Conservation (phyloP, 2,329 filamentous ascomycete genomes). For the Neonectria hederae region DNA sequence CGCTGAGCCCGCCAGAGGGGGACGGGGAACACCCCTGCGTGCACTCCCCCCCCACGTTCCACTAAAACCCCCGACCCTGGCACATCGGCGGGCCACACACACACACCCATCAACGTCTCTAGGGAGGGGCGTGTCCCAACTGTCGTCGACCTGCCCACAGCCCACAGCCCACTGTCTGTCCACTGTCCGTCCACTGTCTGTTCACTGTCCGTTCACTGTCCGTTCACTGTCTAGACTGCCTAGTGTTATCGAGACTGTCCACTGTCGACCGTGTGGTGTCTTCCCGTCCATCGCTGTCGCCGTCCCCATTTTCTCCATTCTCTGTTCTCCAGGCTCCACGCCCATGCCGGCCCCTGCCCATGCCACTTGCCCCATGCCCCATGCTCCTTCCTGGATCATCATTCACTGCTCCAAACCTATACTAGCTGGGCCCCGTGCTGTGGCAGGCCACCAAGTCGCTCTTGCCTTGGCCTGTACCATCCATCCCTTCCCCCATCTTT, state of each 20-base stretch:
- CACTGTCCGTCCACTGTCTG: background rate
- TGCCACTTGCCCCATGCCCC: conserved; percentile 6
- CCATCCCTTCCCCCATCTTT: conserved; percentile 36
- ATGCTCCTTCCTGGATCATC: background rate
- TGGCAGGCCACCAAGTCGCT: conserved; percentile 21
- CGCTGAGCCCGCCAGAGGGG: background rate
- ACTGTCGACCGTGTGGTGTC: background rate
- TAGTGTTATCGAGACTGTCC: background rate
- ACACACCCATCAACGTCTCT: background rate
- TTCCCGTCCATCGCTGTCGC: conserved; percentile 13
- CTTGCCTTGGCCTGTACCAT: conserved; percentile 34
- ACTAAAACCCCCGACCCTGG: conserved; percentile 23
- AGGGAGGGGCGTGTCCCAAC: background rate
- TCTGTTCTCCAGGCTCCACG: conserved; percentile 13
- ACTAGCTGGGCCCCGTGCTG: conserved; percentile 22
- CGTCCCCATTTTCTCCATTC: conserved; percentile 9
- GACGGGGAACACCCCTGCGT: conserved; percentile 14
- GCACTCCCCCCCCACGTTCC: conserved; percentile 24
- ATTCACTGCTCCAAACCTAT: conserved; percentile 22
- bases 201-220: too few species aligned
- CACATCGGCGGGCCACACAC: conserved; percentile 12
- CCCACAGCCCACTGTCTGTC: background rate
- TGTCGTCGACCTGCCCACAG: too few species aligned
- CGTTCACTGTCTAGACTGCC: background rate
- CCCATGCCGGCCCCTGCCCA: background rate